Percentiles rank a stretch among this genome's conserved stretches.
These are phyloP conservation scores for Gaultheria prostrata DNA, from an alignment of 148 eudicot genomes.

Conservation along the genomic window DNA sequence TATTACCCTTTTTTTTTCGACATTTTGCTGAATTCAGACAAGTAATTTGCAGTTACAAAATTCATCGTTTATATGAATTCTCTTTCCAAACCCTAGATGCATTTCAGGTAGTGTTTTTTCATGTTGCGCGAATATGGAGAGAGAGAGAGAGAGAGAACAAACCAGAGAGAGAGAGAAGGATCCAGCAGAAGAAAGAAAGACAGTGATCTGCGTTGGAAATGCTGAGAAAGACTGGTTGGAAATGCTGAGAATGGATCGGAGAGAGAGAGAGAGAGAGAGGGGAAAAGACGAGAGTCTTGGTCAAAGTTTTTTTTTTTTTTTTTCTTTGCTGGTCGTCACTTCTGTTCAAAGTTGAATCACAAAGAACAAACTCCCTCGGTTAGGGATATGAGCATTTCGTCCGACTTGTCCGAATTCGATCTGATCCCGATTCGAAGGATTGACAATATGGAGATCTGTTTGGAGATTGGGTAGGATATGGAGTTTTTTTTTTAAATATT, in stretches of 20 bases:
- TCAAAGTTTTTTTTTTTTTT: neutral
- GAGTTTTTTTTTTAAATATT: too few relatives aligned
- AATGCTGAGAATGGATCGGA: neutral
- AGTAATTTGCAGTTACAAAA: neutral
- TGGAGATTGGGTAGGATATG: too few relatives aligned
- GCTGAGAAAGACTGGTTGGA: neutral
- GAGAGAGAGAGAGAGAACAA: slow-evolving; percentile 2
- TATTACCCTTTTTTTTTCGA: neutral
- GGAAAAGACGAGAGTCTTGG: neutral
- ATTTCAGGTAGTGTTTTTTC: neutral
- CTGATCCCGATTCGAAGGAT: too few relatives aligned
- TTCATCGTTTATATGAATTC: neutral
- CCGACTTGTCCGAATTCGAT: too few relatives aligned
- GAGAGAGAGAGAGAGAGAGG: neutral
- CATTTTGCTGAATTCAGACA: slow-evolving; percentile 2
- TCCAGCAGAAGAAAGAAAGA: neutral
- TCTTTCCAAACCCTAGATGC: neutral
- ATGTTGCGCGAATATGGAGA: neutral
- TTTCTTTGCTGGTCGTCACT: too few relatives aligned
- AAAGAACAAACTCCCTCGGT: too few relatives aligned
- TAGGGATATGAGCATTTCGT: too few relatives aligned
- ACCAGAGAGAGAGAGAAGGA: neutral
- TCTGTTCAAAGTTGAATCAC: too few relatives aligned
- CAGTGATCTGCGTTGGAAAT: neutral
- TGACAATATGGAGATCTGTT: too few relatives aligned